Evolutionary conservation across 176 grass and related monocot genomes (phyloP).

Genomic region (Puya raimondii): DNA sequence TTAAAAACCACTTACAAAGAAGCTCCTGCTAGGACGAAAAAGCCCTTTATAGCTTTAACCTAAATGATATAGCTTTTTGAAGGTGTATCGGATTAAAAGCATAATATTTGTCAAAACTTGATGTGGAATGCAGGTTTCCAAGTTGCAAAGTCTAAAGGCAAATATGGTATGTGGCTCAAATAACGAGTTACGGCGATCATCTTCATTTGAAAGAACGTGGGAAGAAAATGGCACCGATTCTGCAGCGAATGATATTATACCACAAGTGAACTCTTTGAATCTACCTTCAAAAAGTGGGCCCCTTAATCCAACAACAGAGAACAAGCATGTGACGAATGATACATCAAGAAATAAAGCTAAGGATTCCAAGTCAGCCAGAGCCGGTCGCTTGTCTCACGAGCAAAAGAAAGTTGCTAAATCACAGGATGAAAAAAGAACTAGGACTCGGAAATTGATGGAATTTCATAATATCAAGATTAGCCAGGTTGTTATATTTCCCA

Average conservation of each 20-base stretch:
- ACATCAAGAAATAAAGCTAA: slow-evolving; percentile 55
- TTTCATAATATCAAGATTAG: slow-evolving; percentile 99
- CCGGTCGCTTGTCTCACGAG: slow-evolving; percentile 75
- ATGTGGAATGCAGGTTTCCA: slow-evolving; percentile 58
- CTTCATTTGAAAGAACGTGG: slow-evolving; percentile 70
- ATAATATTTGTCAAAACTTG: slow-evolving; percentile 13
- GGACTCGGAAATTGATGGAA: slow-evolving; percentile 77
- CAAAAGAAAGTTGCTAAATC: slow-evolving; percentile 84
- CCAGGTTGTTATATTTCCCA: slow-evolving; percentile 42
- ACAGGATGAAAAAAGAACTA: slow-evolving; percentile 74
- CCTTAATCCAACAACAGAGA: slow-evolving; percentile 44
- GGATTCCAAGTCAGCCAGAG: slow-evolving; percentile 62
- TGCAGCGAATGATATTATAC: slow-evolving; percentile 49
- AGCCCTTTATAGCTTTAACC: too few species aligned
- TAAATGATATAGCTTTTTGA: too few species aligned
- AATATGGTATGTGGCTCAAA: slow-evolving; percentile 95
- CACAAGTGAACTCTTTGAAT: slow-evolving; percentile 42
- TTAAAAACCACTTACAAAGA: too few species aligned
- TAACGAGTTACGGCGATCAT: slow-evolving; percentile 64
- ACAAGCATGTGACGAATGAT: slow-evolving; percentile 40
- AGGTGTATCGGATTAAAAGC: background rate
- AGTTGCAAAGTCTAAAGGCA: slow-evolving; percentile 87
- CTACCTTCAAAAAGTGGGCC: slow-evolving; percentile 55
- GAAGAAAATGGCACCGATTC: slow-evolving; percentile 57
- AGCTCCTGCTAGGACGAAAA: too few species aligned